These are phyloP conservation scores for Pseudevernia furfuracea DNA, from an alignment of 495 filamentous ascomycete species.

Conservation along the genomic window DNA sequence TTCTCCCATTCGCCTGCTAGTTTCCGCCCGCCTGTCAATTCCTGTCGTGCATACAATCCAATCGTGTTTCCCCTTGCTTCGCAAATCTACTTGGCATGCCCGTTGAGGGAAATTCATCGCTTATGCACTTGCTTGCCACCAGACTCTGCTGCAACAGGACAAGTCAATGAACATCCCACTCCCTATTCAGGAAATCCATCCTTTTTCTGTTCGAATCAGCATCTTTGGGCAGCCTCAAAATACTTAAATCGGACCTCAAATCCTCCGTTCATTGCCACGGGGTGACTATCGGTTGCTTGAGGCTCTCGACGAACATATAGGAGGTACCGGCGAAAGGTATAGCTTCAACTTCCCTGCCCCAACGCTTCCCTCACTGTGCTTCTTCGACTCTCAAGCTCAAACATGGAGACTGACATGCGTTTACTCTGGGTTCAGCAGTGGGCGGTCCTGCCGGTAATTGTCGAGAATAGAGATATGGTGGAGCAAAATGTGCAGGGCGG, in stretches of 20 bases:
- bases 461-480: conserved; percentile 36
- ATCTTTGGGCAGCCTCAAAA: conserved; percentile 12
- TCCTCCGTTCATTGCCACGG: conserved; percentile 25
- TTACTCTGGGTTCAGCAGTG: conserved; percentile 41
- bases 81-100: conserved; percentile 6
- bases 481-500: conserved; percentile 26
- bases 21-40: conserved; percentile 19
- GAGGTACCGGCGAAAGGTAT: conserved; percentile 19
- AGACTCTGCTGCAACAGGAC: background rate
- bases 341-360: conserved; percentile 4
- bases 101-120: conserved; percentile 5
- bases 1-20: conserved; percentile 21
- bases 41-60: background rate
- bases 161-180: conserved; percentile 9
- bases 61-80: conserved; percentile 10
- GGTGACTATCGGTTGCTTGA: conserved; percentile 4
- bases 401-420: conserved; percentile 32
- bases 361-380: background rate
- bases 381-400: background rate
- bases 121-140: conserved; percentile 15
- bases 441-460: conserved; percentile 36
- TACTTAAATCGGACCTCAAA: conserved; percentile 19
- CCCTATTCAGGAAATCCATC: conserved; percentile 9
- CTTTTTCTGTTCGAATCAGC: conserved; percentile 16
- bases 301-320: conserved; percentile 13